Evolutionary conservation across 2,329 filamentous ascomycete genomes (phyloP).

Genomic region (Epichloe glyceriae): DNA sequence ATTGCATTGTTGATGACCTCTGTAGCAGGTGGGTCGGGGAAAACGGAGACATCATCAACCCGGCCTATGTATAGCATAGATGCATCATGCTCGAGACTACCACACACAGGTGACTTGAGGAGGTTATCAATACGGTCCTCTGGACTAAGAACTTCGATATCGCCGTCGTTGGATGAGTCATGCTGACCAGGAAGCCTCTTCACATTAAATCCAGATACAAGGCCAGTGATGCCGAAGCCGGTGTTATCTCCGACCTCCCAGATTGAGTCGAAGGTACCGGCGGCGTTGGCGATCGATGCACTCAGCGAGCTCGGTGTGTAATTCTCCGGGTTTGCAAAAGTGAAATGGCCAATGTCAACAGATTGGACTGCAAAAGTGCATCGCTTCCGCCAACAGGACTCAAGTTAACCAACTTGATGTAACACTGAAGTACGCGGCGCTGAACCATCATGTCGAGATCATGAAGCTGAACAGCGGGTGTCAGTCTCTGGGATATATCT

Average conservation of each 20-base stretch:
- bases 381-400: conserved; percentile 78
- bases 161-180: conserved; percentile 30
- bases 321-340: conserved; percentile 90
- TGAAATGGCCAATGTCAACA: conserved; percentile 78
- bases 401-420: conserved; percentile 78
- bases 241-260: conserved; percentile 95
- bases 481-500: conserved; percentile 71
- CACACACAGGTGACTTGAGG: conserved; percentile 59
- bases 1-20: conserved; percentile 93
- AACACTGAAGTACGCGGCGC: conserved; percentile 85
- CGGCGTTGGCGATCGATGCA: conserved; percentile 80
- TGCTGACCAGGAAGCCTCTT: conserved; percentile 58
- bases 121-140: conserved; percentile 52
- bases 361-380: conserved; percentile 76
- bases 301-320: conserved; percentile 77
- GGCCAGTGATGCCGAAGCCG: conserved; percentile 81
- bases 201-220: conserved; percentile 66
- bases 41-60: conserved; percentile 28
- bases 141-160: conserved; percentile 41
- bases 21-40: conserved; percentile 70
- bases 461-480: conserved; percentile 73
- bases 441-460: conserved; percentile 91
- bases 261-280: conserved; percentile 79
- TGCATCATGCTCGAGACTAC: conserved; percentile 81
- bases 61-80: conserved; percentile 58